Conservation (phyloP, 1,284 basidiomycete genomes). For the Rhodotorula sp. region DNA sequence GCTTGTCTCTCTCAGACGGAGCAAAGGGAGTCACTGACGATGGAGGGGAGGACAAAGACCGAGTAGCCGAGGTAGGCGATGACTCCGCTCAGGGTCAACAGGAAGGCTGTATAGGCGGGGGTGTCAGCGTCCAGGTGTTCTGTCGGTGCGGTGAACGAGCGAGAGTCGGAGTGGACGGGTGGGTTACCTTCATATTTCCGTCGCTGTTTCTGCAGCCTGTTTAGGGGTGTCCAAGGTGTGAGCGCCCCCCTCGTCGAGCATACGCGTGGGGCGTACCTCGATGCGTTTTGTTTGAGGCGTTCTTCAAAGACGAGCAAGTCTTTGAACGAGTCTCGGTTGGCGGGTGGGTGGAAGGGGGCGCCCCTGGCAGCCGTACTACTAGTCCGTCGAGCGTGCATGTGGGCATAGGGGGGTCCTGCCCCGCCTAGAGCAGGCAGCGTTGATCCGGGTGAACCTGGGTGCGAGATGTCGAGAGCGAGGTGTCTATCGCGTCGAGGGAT, state of each 20-base stretch:
- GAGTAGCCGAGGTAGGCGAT: conserved; percentile 71
- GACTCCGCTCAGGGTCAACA: conserved; percentile 64
- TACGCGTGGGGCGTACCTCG: conserved; percentile 27
- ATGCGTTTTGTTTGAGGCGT: conserved; percentile 87
- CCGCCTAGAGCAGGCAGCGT: too few species aligned
- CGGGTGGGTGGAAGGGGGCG: conserved; percentile 20
- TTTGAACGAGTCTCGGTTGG: conserved; percentile 48
- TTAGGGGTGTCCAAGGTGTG: too few species aligned
- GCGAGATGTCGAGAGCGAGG: too few species aligned
- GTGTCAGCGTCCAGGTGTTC: background rate
- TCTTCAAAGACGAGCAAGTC: conserved; percentile 95
- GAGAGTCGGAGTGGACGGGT: too few species aligned
- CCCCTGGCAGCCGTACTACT: too few species aligned
- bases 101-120: conserved; percentile 61
- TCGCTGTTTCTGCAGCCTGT: conserved; percentile 71
- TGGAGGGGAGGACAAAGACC: conserved; percentile 65
- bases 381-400: too few species aligned
- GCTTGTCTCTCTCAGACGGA: background rate
- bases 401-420: too few species aligned
- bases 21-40: conserved; percentile 48
- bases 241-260: too few species aligned
- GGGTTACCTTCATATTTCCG: conserved; percentile 84
- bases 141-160: conserved; percentile 16
- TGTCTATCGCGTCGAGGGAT: too few species aligned
- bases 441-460: too few species aligned